phyloP scores from a whole-genome alignment of 2,329 filamentous ascomycete genomes.

The Paraconiothyrium brasiliense region DNA sequence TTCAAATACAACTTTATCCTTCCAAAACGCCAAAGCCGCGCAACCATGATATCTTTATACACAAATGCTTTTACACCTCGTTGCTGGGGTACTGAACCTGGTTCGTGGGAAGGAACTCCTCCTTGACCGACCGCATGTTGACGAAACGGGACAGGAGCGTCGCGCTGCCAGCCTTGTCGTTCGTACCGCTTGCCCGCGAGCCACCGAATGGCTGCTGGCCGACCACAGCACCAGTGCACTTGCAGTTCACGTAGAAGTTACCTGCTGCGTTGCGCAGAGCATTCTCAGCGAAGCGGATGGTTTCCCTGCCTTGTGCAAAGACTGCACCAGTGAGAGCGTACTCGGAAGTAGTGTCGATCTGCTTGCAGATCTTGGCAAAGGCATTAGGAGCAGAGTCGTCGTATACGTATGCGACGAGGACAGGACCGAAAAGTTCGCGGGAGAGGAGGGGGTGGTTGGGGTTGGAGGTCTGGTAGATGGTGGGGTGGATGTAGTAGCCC shows the following conservation, averaged over 20 bases:
- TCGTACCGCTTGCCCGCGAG: slow-evolving; percentile 65
- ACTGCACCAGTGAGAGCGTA: slow-evolving; percentile 82
- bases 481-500: slow-evolving; percentile 86
- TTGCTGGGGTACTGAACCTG: slow-evolving; percentile 65
- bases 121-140: slow-evolving; percentile 65
- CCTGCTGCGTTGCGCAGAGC: slow-evolving; percentile 76
- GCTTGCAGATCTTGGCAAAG: slow-evolving; percentile 67
- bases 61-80: slow-evolving; percentile 41
- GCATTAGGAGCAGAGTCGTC: slow-evolving; percentile 69
- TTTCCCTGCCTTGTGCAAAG: slow-evolving; percentile 75
- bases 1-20: slow-evolving; percentile 2
- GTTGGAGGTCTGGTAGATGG: slow-evolving; percentile 79
- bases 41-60: background rate
- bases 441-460: slow-evolving; percentile 77
- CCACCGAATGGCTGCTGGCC: slow-evolving; percentile 64
- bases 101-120: slow-evolving; percentile 60
- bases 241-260: slow-evolving; percentile 89
- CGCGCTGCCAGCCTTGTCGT: slow-evolving; percentile 66
- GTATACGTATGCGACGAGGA: slow-evolving; percentile 80
- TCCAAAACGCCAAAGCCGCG: slow-evolving; percentile 9
- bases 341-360: slow-evolving; percentile 76
- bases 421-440: slow-evolving; percentile 83
- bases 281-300: slow-evolving; percentile 74
- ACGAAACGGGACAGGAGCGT: slow-evolving; percentile 63
- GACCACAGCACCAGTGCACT: slow-evolving; percentile 66